Evolutionary conservation across 768 basidiomycete genomes (phyloP).

Genomic region (Macrolepiota fuliginosa): DNA sequence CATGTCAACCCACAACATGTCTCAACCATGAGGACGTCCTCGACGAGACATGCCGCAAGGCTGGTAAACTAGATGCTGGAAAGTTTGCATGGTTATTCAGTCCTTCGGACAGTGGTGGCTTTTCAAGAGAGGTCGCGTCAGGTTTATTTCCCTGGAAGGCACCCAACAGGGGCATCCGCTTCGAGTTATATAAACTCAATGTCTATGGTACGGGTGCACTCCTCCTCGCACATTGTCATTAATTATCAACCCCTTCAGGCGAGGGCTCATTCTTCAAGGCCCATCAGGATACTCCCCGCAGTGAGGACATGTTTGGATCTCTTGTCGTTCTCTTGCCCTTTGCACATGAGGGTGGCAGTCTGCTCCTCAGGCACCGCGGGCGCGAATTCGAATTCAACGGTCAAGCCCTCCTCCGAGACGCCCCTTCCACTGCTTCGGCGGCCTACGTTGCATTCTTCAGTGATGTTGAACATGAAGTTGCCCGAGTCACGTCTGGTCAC

Average conservation of each 20-base stretch:
- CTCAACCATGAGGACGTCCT: conserved; percentile 30
- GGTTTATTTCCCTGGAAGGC: conserved; percentile 18
- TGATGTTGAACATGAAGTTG: background rate
- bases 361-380: background rate
- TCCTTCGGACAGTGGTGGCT: conserved; percentile 12
- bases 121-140: conserved; percentile 22
- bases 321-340: conserved; percentile 44
- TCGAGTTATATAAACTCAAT: conserved; percentile 44
- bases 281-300: conserved; percentile 44
- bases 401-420: background rate
- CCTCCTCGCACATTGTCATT: background rate
- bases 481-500: too few relatives aligned
- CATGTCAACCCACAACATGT: conserved; percentile 41
- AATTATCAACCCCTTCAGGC: conserved; percentile 8
- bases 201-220: conserved; percentile 34
- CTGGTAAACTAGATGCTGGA: conserved; percentile 37
- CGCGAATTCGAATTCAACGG: background rate
- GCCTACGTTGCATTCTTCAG: background rate
- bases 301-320: conserved; percentile 44
- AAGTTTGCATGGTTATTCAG: conserved; percentile 34
- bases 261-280: conserved; percentile 39
- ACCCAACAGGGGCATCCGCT: conserved; percentile 10
- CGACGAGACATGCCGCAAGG: conserved; percentile 44
- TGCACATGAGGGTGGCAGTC: background rate
- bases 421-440: conserved; percentile 18